A percentile compares a stretch with the other conserved stretches of the same genome.
Evolutionary conservation across 2,329 filamentous ascomycete species (phyloP).

Genomic region (Neoascochyta sp.): DNA sequence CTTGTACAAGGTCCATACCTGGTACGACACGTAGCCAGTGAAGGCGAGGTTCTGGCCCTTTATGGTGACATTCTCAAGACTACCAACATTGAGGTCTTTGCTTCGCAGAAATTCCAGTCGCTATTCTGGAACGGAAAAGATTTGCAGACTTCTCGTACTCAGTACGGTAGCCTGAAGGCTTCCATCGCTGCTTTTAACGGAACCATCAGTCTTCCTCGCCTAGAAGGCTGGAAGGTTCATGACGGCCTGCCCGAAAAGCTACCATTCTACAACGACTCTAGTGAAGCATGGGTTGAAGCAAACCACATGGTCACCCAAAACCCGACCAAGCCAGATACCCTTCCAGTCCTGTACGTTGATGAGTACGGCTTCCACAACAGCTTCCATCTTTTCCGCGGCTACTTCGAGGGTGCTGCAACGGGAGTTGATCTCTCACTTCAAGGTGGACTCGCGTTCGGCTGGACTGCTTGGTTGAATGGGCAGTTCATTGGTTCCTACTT

Average conservation of each 20-base stretch:
- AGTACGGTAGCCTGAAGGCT: slow-evolving; percentile 39
- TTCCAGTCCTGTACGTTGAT: slow-evolving; percentile 42
- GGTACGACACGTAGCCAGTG: slow-evolving; percentile 29
- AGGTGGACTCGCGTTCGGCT: slow-evolving; percentile 56
- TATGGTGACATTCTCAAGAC: slow-evolving; percentile 36
- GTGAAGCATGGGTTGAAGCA: slow-evolving; percentile 43
- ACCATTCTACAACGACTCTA: slow-evolving; percentile 43
- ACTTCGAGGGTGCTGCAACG: slow-evolving; percentile 39
- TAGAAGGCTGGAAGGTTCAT: slow-evolving; percentile 47
- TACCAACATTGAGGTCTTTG: slow-evolving; percentile 40
- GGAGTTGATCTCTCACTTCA: slow-evolving; percentile 51
- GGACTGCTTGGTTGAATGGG: slow-evolving; percentile 57
- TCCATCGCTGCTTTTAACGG: slow-evolving; percentile 21
- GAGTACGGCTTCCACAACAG: slow-evolving; percentile 44
- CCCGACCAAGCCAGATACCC: slow-evolving; percentile 36
- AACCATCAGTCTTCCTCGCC: slow-evolving; percentile 37
- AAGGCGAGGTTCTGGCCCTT: slow-evolving; percentile 26
- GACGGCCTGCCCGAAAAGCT: slow-evolving; percentile 51
- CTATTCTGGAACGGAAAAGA: slow-evolving; percentile 40
- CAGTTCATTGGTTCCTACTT: slow-evolving; percentile 55
- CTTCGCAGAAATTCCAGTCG: slow-evolving; percentile 19
- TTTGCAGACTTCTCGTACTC: slow-evolving; percentile 26
- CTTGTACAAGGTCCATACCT: slow-evolving; percentile 43
- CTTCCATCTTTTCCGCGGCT: slow-evolving; percentile 43
- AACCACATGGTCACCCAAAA: slow-evolving; percentile 39